Evolutionary conservation across 371 early-diverging fungal genomes (phyloP).

Genomic region (Phascolomyces articulosus): DNA sequence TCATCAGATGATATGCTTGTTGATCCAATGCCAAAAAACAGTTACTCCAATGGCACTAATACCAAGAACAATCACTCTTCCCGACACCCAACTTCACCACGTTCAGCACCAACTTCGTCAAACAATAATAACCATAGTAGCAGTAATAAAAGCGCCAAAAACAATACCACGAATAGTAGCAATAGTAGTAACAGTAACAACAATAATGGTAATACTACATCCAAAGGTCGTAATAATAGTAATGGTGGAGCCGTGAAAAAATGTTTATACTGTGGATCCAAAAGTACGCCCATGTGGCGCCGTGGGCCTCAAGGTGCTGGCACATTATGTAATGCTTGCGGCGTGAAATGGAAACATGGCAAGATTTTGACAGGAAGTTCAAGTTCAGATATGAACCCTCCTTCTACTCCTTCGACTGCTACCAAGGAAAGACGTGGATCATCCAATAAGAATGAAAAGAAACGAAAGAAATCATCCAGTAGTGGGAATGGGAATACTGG

Average conservation of each 20-base stretch:
- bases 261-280: conserved; percentile 82
- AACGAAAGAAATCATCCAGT: conserved; percentile 12
- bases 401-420: conserved; percentile 11
- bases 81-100: conserved; percentile 75
- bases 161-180: conserved; percentile 55
- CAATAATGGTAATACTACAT: conserved; percentile 59
- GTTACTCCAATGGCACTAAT: conserved; percentile 36
- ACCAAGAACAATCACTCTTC: conserved; percentile 92
- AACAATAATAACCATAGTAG: conserved; percentile 36
- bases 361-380: conserved; percentile 53
- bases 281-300: conserved; percentile 90
- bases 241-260: conserved; percentile 31
- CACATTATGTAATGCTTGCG: conserved; percentile 90
- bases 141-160: conserved; percentile 85
- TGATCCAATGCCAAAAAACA: conserved; percentile 78
- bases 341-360: conserved; percentile 87
- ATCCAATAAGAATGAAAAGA: conserved; percentile 12
- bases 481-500: background rate
- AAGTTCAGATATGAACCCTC: background rate
- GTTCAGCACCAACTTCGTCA: conserved; percentile 62
- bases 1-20: conserved; percentile 55
- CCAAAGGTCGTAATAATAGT: background rate
- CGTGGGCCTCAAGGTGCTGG: conserved; percentile 82
- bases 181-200: conserved; percentile 85
- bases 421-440: conserved; percentile 20